Evolutionary conservation across 106 monocot genomes (phyloP).

Genomic region (Dendrobium nobile): DNA sequence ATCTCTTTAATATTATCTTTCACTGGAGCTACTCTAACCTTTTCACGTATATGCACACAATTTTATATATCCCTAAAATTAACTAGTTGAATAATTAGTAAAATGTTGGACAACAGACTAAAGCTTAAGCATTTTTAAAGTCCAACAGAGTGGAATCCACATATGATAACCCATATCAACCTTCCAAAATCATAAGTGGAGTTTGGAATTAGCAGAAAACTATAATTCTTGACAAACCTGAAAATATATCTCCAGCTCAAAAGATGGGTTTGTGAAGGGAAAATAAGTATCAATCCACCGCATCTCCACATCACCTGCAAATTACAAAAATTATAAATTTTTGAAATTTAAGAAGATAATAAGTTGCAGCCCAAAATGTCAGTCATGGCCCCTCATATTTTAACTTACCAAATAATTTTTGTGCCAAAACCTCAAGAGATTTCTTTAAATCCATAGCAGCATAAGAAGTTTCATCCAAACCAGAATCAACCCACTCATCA

Average conservation of each 20-base stretch:
- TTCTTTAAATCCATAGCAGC: conserved; percentile 81
- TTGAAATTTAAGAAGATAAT: background rate
- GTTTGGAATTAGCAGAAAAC: background rate
- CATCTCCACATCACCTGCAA: conserved; percentile 93
- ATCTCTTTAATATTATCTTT: too few species aligned
- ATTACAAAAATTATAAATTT: conserved; percentile 7
- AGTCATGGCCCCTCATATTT: background rate
- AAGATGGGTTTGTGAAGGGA: conserved; percentile 96
- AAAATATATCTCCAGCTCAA: conserved; percentile 97
- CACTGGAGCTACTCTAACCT: too few species aligned
- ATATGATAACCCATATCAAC: background rate
- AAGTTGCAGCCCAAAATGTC: background rate
- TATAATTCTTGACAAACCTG: conserved; percentile 41
- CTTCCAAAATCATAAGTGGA: background rate
- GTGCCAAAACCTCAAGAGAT: conserved; percentile 85
- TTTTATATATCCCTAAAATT: background rate
- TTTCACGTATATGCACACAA: too few species aligned
- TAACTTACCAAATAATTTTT: conserved; percentile 80
- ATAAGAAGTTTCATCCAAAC: conserved; percentile 73
- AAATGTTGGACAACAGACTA: background rate
- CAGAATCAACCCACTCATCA: conserved; percentile 68
- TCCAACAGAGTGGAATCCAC: background rate
- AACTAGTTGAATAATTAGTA: too few species aligned
- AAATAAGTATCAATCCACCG: conserved; percentile 99
- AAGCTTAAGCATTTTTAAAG: background rate